Evolutionary conservation across 164 flowering plant species (phyloP).

Genomic region (Sedum album): DNA sequence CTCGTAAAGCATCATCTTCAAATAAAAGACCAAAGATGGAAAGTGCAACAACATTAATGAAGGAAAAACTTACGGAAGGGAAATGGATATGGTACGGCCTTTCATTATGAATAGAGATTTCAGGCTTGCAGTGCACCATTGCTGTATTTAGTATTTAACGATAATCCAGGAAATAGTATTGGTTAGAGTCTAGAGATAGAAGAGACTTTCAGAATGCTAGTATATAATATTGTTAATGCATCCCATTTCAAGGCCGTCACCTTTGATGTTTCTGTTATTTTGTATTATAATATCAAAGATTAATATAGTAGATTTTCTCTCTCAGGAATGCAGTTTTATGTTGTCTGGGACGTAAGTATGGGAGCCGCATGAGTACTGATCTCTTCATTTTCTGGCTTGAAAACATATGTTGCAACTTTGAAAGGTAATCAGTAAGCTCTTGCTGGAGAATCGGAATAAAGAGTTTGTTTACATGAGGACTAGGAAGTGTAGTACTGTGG

Average conservation of each 20-base stretch:
- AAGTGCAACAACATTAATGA: constrained; percentile 39
- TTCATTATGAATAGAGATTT: no score
- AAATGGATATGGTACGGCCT: constrained; percentile 78
- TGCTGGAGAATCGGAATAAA: background rate
- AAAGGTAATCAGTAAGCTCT: constrained; percentile 70
- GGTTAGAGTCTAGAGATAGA: background rate
- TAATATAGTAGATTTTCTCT: background rate
- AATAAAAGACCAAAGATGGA: constrained; percentile 64
- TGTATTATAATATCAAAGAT: background rate
- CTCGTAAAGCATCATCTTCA: constrained; percentile 27
- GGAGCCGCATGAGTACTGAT: constrained; percentile 35
- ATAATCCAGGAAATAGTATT: background rate
- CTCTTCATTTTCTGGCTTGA: constrained; percentile 65
- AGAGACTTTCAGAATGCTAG: background rate
- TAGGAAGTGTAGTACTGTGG: background rate
- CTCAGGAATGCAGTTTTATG: constrained; percentile 77
- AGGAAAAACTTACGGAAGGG: constrained; percentile 61
- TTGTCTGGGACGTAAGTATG: constrained; percentile 50
- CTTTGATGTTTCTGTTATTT: background rate
- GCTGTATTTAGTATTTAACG: background rate
- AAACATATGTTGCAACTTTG: constrained; percentile 61
- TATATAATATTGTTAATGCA: background rate
- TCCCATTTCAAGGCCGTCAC: background rate
- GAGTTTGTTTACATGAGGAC: background rate
- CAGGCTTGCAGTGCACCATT: background rate